Evolutionary conservation across 2,329 filamentous ascomycete genomes (phyloP).

Genomic region (Cercospora zeina): DNA sequence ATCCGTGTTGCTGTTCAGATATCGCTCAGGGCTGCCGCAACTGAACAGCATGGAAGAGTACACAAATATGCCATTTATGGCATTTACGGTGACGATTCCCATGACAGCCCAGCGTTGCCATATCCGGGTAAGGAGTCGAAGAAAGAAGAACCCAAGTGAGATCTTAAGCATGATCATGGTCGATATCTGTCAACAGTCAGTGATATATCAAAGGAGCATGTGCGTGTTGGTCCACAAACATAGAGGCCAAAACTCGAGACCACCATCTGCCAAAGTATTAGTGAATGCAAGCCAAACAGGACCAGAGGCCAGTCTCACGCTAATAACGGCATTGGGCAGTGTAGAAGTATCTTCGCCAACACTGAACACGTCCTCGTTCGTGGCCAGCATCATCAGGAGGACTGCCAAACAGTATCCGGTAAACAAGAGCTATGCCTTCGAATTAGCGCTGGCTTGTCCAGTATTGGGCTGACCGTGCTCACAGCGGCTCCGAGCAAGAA

Average conservation of each 20-base stretch:
- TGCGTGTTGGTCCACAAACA: background rate
- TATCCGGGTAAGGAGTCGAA: conserved; percentile 44
- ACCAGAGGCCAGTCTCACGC: conserved; percentile 2
- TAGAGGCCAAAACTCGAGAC: conserved; percentile 44
- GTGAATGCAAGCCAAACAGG: background rate
- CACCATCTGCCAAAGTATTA: conserved; percentile 29
- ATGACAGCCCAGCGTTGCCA: conserved; percentile 43
- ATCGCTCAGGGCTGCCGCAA: conserved; percentile 36
- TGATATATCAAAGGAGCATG: background rate
- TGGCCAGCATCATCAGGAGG: conserved; percentile 20
- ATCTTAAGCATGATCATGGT: conserved; percentile 48
- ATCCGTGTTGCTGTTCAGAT: conserved; percentile 26
- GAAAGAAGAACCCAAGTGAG: conserved; percentile 49
- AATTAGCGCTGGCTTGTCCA: background rate
- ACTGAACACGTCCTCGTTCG: conserved; percentile 15
- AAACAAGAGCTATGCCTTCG: conserved; percentile 21
- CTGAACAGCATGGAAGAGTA: conserved; percentile 38
- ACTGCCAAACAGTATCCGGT: conserved; percentile 24
- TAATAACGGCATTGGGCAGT: conserved; percentile 12
- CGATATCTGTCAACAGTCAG: conserved; percentile 29
- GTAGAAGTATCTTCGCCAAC: conserved; percentile 13
- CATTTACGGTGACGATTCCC: conserved; percentile 33
- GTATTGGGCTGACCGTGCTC: conserved; percentile 19
- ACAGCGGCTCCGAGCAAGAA: conserved; percentile 46
- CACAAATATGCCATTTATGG: conserved; percentile 42